phyloP scores from a whole-genome alignment of 2,329 filamentous ascomycete species.

The Reticulascus tulasneorum region DNA sequence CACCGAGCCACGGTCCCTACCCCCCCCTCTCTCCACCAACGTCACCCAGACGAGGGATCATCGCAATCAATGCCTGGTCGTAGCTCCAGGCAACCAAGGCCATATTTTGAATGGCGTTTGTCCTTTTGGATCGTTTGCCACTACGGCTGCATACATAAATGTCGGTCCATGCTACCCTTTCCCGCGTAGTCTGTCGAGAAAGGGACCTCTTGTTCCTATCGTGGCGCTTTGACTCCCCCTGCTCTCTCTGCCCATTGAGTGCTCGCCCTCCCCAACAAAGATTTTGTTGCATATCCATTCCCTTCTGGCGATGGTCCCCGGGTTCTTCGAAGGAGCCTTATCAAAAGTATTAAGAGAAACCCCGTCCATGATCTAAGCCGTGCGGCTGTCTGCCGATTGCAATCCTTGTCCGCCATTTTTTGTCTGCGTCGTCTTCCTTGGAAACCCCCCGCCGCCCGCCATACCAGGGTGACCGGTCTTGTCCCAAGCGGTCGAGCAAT shows the following conservation, averaged over 20 bases:
- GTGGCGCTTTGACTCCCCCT: no score
- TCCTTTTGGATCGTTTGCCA: conserved; percentile 15
- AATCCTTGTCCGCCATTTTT: conserved; percentile 12
- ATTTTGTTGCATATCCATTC: no score
- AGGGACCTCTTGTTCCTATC: no score
- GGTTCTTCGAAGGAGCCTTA: no score
- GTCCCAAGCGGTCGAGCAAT: conserved; percentile 15
- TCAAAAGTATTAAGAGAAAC: no score
- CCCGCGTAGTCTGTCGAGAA: conserved; percentile 8
- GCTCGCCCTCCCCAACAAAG: no score
- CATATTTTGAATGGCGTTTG: conserved; percentile 15
- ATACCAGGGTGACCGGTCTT: conserved; percentile 10
- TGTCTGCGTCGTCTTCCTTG: conserved; percentile 22
- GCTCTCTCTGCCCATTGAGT: no score
- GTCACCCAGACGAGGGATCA: conserved; percentile 7
- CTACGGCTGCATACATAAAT: conserved; percentile 10
- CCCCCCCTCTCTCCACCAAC: conserved; percentile 8
- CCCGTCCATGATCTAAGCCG: no score
- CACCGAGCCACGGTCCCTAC: conserved; percentile 9
- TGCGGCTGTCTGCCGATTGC: no score
- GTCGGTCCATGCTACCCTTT: conserved; percentile 13
- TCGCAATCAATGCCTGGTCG: conserved; percentile 12
- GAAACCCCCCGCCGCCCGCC: no score
- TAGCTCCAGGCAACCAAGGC: conserved; percentile 15
- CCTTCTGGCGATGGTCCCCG: no score